Evolutionary conservation across 139 green algal genomes (phyloP).

Genomic region (Chlorella sp.): DNA sequence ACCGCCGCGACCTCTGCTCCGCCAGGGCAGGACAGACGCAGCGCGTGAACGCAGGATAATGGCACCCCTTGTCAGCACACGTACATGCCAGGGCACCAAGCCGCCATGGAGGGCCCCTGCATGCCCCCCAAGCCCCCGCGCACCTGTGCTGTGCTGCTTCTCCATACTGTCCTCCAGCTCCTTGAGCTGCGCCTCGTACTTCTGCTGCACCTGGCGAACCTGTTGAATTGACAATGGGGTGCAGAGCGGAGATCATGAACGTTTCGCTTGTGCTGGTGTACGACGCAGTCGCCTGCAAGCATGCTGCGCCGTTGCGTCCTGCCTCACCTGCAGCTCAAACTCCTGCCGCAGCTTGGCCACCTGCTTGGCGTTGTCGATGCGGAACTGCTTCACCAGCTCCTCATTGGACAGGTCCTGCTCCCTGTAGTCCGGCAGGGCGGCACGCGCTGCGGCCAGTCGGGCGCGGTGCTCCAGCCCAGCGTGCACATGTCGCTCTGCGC

Average conservation of each 20-base stretch:
- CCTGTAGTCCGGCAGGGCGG: no score
- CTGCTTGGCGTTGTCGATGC: slow-evolving; percentile 89
- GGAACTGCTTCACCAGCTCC: slow-evolving; percentile 77
- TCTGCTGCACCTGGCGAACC: slow-evolving; percentile 73
- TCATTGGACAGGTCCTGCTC: slow-evolving; percentile 84
- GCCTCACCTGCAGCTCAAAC: slow-evolving; percentile 67
- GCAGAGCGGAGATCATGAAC: background rate
- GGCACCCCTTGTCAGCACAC: background rate
- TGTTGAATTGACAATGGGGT: slow-evolving; percentile 9
- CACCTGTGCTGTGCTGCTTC: slow-evolving; percentile 55
- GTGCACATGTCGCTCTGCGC: no score
- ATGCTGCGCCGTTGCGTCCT: background rate
- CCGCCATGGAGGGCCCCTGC: background rate
- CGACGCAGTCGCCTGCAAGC: background rate
- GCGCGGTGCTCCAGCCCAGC: no score
- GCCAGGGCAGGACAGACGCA: background rate
- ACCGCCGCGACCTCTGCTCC: slow-evolving; percentile 11
- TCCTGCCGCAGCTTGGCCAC: slow-evolving; percentile 87
- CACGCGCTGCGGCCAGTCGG: slow-evolving; percentile 77
- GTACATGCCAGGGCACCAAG: background rate
- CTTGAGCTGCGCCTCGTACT: slow-evolving; percentile 67
- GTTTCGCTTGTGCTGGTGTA: background rate
- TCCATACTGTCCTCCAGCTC: slow-evolving; percentile 75
- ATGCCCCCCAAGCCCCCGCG: background rate
- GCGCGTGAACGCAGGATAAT: background rate